Evolutionary conservation across 1,284 basidiomycete genomes (phyloP), one percentile per base, ranked within the genome.

Genomic region (Rhodotorula sp.): DNA sequence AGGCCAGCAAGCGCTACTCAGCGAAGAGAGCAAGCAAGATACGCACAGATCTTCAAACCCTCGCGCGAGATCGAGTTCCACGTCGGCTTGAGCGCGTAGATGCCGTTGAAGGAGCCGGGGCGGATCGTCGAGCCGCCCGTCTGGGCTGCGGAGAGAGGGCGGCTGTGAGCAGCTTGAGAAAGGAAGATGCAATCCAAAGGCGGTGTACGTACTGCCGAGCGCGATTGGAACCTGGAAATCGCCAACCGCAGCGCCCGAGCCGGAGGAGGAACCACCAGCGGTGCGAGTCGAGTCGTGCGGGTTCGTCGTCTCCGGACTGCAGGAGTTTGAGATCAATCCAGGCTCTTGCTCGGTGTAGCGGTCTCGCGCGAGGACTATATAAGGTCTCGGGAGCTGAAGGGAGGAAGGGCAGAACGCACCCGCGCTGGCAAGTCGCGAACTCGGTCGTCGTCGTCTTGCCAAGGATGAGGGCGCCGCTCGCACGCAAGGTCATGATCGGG

Each of bases 391-490:
- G n/a, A n/a, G 22, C 15, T 15, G 37, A 10, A 21, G 8, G 29
- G 6, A 19, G 19, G 9, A 44, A 46, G 15, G 41, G 32, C 8
- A 7, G 9, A 13, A 27, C 44, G 44, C 29, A 61, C 59, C 79
- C 78, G 32, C 44, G 50, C 37, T 66, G 73, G 27, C 74, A 76
- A 0, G 76, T 69, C 7, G 79, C 79, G 46, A 80, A 79, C 51
- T 79, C 75, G 53, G 78, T 79, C 9, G 80, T 80, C 32, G 76
- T 75, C 3, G 80, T 80, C 68, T 81, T 81, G 55, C 80, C 80
- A 32, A 81, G 77, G 57, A 81, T 80, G 54, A 81, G 55, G 13
- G 79, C 80, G 3, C 80, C 80, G n/a, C 72, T 60, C 2, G 72
- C 53, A 8, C 80, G 72, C 1, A 80, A 65, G 4, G 73, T 74